Conservation (phyloP, 495 filamentous ascomycete genomes). For the Penicillium flavigenum region DNA sequence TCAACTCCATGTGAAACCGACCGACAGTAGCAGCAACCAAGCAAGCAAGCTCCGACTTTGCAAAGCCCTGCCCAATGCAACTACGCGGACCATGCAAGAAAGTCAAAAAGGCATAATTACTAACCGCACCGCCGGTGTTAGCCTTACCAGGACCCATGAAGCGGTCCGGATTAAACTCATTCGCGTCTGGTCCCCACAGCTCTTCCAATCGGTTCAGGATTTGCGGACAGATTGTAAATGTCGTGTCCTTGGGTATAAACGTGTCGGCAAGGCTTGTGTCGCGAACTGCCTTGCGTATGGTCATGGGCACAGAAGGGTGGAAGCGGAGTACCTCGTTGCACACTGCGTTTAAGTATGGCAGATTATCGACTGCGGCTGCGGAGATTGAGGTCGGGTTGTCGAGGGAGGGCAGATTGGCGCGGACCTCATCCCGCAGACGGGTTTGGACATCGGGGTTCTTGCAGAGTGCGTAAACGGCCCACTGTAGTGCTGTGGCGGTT, state of each 20-base stretch:
- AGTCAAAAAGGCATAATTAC: conserved; percentile 74
- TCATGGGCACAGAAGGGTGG: conserved; percentile 58
- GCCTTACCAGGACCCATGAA: conserved; percentile 60
- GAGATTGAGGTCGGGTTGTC: conserved; percentile 47
- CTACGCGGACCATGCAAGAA: conserved; percentile 80
- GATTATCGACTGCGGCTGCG: conserved; percentile 50
- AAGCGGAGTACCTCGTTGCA: conserved; percentile 61
- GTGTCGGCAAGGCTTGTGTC: conserved; percentile 64
- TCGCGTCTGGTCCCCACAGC: conserved; percentile 82
- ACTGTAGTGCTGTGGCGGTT: conserved; percentile 59
- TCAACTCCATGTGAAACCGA: conserved; percentile 62
- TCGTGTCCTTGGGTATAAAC: conserved; percentile 55
- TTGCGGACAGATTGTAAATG: conserved; percentile 49
- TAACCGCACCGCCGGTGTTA: conserved; percentile 53
- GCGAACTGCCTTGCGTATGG: conserved; percentile 58
- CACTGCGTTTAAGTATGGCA: conserved; percentile 61
- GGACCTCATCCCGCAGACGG: conserved; percentile 60
- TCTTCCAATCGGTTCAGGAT: conserved; percentile 69
- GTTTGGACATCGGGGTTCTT: conserved; percentile 56
- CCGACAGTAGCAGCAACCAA: conserved; percentile 75
- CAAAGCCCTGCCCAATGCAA: conserved; percentile 82
- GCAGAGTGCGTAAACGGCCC: conserved; percentile 60
- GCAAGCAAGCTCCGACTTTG: conserved; percentile 79
- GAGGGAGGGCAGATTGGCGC: conserved; percentile 58
- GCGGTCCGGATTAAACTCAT: conserved; percentile 76